Base-by-base conservation (phyloP, 169 alveolate genomes). In the Babesia ovata region DNA sequence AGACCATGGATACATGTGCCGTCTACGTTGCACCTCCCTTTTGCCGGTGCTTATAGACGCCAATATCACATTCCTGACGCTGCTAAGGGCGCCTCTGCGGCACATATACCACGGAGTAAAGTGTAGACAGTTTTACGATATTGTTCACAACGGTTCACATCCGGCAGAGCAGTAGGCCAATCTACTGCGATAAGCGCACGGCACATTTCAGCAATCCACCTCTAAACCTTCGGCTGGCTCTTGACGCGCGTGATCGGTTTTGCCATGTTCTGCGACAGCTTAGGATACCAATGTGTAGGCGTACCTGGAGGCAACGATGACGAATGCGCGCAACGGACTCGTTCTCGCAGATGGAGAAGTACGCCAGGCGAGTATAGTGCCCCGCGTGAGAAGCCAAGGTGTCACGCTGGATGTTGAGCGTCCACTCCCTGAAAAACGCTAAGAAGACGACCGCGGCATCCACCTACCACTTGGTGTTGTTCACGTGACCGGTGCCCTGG, bases 401-500 rank as follows among this genome's bases (percentile, higher is more conserved):
- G 70, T 95, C 98, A 36, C 98, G 90, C 83, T 92, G 95, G 60
- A 96, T 96, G 74, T 93, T 94, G 42, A 91, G 79, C 39, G 92
- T 92, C 97, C 97, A 94, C 70, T 94, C 98, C 95, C 99, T 94
- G 91, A 50, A 75, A 21, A 46, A 36, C 29, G 39, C 19, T 29
- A 24, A 19, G 11, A 53, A 61, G 21, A 19, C 17, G 57, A 48
- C 29, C 28, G 53, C 44, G 24, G 63, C n/a, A 61, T 49, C 49
- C 70, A 72, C 91, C 50, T 89, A 93, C 98, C 98, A 92, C 85
- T 95, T 93, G 52, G 95, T 92, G 45, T 95, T 93, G 75, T 95
- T 94, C 13, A 95, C 92, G 74, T 95, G 92, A 13, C 99, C 99
- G n/a, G 98, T 94, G 44, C 99, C 99, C 66, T 93, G 95, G 87